phyloP scores from a whole-genome alignment of 805 yeast species.

The Yamadazyma insecticola region DNA sequence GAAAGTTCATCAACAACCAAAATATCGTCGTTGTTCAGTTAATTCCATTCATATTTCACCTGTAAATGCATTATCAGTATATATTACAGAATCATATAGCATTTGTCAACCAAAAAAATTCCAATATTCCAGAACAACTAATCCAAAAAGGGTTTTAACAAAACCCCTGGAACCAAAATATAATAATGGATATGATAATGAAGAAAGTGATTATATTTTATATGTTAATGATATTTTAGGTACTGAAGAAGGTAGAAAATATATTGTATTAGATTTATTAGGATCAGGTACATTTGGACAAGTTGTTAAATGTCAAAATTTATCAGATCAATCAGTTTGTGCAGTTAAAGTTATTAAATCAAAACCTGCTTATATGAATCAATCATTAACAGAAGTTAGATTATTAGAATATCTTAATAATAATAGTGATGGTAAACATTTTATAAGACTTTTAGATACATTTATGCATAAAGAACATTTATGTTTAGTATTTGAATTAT shows the following conservation, averaged over 20 bases:
- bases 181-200: constrained; percentile 84
- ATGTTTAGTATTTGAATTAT: constrained; percentile 86
- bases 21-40: constrained; percentile 65
- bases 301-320: constrained; percentile 88
- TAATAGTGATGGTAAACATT: constrained; percentile 62
- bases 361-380: constrained; percentile 85
- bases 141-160: constrained; percentile 89
- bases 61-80: constrained; percentile 69
- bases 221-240: constrained; percentile 95
- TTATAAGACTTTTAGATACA: constrained; percentile 76
- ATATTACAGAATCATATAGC: constrained; percentile 73
- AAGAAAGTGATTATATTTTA: constrained; percentile 82
- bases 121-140: constrained; percentile 75
- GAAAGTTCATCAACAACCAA: constrained; percentile 54
- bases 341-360: constrained; percentile 95
- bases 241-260: constrained; percentile 75
- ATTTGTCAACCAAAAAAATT: constrained; percentile 77
- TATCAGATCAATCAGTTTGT: constrained; percentile 75
- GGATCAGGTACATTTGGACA: constrained; percentile 99
- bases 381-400: constrained; percentile 85
- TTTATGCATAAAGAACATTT: constrained; percentile 90
- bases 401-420: constrained; percentile 77
- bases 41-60: constrained; percentile 71
- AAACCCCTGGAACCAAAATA: constrained; percentile 82
- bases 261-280: constrained; percentile 80